These are phyloP conservation scores for Fusarium oligoseptatum DNA, from an alignment of 2,329 filamentous ascomycete genomes.

Conservation along the genomic window DNA sequence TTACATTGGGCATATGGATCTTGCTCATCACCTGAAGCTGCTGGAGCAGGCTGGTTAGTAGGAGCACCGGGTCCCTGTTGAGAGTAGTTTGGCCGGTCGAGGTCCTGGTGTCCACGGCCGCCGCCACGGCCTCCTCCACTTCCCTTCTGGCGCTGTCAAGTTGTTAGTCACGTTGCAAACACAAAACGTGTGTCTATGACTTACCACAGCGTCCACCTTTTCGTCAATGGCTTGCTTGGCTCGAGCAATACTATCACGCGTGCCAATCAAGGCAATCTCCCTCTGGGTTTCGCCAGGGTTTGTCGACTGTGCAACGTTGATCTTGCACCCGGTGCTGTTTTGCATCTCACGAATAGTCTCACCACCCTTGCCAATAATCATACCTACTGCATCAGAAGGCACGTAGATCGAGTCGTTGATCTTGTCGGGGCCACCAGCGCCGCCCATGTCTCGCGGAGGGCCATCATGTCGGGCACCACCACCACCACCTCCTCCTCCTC, in stretches of 20 bases:
- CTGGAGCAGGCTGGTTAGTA: slow-evolving; percentile 59
- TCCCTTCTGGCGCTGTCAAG: slow-evolving; percentile 65
- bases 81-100: slow-evolving; percentile 66
- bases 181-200: slow-evolving; percentile 49
- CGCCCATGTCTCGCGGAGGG: slow-evolving; percentile 54
- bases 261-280: slow-evolving; percentile 88
- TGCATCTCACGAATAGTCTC: slow-evolving; percentile 97
- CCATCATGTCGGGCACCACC: slow-evolving; percentile 48
- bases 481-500: slow-evolving; percentile 39
- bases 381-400: slow-evolving; percentile 91
- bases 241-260: slow-evolving; percentile 79
- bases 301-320: slow-evolving; percentile 88
- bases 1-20: slow-evolving; percentile 83
- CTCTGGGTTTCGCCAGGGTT: slow-evolving; percentile 83
- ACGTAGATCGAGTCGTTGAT: slow-evolving; percentile 87
- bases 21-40: slow-evolving; percentile 63
- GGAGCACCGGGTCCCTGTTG: slow-evolving; percentile 58
- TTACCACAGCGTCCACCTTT: slow-evolving; percentile 90
- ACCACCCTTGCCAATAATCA: slow-evolving; percentile 96
- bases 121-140: slow-evolving; percentile 59
- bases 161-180: slow-evolving; percentile 45
- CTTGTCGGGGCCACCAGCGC: slow-evolving; percentile 70
- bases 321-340: slow-evolving; percentile 88
- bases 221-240: slow-evolving; percentile 91
- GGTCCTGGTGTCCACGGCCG: slow-evolving; percentile 64